Evolutionary conservation across 495 filamentous ascomycete genomes (phyloP), one percentile per base, ranked within the genome.

Genomic region (Trichodelitschia bisporula): DNA sequence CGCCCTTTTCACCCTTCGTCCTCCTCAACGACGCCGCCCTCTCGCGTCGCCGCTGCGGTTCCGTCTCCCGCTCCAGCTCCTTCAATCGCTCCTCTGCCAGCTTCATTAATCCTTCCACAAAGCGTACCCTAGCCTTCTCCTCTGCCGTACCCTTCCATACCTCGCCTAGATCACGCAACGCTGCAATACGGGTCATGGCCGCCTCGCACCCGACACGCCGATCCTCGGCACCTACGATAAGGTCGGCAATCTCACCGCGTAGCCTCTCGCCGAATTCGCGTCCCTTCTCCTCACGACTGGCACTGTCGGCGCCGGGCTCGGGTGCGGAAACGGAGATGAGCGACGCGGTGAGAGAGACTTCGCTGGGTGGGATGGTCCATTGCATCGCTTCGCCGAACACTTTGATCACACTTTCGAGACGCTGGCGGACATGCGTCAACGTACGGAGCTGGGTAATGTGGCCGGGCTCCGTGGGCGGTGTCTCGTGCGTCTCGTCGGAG

Each of bases 91-190:
- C 50, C 29, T 64, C 60, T 27, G 69, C 60, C 24, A 63, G 50
- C 45, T 55, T 56, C 21, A 66, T 67, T 34, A 97, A 44, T 30
- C 64, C 59, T 35, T 93, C 82, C 29, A 97, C 69, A 44, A 93
- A 78, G 33, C 65, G 72, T 8, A 54, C 51, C 36, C 89, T 58
- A 17, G 79, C 80, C 45, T 73, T 83, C 40, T 91, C 86, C 58
- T 95, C 86, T 0, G 76, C 73, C 12, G 89, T 91, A 1, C 80
- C 80, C 43, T 77, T 82, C 77, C 89, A 95, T n/a, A 95, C 69
- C 9, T 50, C 48, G 10, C 64, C 62, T 38, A 91, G 54, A 27
- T 64, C 59, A 36, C 75, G 67, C 16, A 97, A 51, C 41, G 71
- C 63, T 40, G 72, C 66, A 12, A 95, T 66, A 9, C 77, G 60